These are phyloP conservation scores for Telopea speciosissima DNA, from an alignment of 177 flowering plant genomes.

Conservation along the genomic window DNA sequence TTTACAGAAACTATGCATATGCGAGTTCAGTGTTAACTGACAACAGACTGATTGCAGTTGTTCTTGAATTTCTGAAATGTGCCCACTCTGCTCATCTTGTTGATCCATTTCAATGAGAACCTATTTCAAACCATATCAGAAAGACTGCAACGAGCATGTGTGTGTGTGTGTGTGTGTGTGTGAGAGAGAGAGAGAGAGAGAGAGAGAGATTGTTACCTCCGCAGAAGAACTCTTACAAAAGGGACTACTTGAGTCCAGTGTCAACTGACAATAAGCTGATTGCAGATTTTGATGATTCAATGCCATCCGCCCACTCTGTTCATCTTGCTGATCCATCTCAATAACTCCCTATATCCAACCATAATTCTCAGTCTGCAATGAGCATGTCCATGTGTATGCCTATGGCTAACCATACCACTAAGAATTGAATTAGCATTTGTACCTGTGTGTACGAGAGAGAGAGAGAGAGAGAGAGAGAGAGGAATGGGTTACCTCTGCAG, in stretches of 20 bases:
- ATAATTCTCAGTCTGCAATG: neutral
- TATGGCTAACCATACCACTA: too few species aligned
- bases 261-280: neutral
- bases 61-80: neutral
- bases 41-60: neutral
- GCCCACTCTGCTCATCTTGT: neutral
- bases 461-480: neutral
- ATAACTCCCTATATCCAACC: neutral
- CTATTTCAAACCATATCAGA: neutral
- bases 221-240: too few species aligned
- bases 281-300: neutral
- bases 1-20: neutral
- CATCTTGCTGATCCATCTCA: neutral
- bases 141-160: neutral
- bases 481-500: constrained; percentile 55
- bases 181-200: neutral
- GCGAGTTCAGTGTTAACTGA: neutral
- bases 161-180: neutral
- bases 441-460: neutral
- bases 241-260: neutral
- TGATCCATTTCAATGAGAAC: neutral
- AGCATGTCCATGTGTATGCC: too few species aligned
- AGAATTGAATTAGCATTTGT: neutral
- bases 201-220: too few species aligned
- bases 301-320: neutral